Evolutionary conservation across 371 early-diverging fungal genomes (phyloP).

Genomic region (Phascolomyces articulosus): DNA sequence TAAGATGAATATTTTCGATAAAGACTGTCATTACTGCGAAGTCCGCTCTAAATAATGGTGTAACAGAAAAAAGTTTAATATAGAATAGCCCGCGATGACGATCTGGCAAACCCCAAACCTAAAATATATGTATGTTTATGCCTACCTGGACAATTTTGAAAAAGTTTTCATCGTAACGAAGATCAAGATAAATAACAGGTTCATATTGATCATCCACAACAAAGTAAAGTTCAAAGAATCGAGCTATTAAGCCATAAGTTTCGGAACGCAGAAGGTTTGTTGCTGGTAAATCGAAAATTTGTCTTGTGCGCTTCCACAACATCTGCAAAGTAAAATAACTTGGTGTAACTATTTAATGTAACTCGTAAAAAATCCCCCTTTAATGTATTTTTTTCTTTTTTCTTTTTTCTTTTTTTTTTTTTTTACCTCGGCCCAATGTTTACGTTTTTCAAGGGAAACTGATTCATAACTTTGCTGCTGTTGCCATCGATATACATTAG

Average conservation of each 20-base stretch:
- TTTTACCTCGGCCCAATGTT: slow-evolving; percentile 37
- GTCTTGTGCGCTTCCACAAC: slow-evolving; percentile 46
- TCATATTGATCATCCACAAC: slow-evolving; percentile 16
- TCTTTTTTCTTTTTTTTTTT: too few relatives aligned
- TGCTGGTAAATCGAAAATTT: slow-evolving; percentile 49
- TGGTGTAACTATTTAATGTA: background rate
- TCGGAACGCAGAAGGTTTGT: slow-evolving; percentile 48
- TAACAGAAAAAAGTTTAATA: background rate
- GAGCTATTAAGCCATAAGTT: slow-evolving; percentile 47
- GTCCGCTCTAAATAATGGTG: slow-evolving; percentile 31
- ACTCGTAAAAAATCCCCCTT: too few relatives aligned
- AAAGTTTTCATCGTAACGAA: slow-evolving; percentile 42
- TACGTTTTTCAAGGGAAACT: slow-evolving; percentile 18
- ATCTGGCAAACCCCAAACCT: too few relatives aligned
- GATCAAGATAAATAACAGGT: slow-evolving; percentile 28
- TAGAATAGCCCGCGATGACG: too few relatives aligned
- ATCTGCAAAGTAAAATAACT: slow-evolving; percentile 22
- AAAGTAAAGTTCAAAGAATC: slow-evolving; percentile 50
- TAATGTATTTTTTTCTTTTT: too few relatives aligned
- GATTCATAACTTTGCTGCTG: slow-evolving; percentile 16
- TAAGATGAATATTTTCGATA: slow-evolving; percentile 50
- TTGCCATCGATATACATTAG: slow-evolving; percentile 43
- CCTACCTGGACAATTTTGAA: slow-evolving; percentile 47
- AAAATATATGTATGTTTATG: too few relatives aligned
- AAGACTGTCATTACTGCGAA: slow-evolving; percentile 42